These are phyloP conservation scores for Chalaropsis ovoidea DNA, from an alignment of 2,329 filamentous ascomycete species.

Conservation along the genomic window DNA sequence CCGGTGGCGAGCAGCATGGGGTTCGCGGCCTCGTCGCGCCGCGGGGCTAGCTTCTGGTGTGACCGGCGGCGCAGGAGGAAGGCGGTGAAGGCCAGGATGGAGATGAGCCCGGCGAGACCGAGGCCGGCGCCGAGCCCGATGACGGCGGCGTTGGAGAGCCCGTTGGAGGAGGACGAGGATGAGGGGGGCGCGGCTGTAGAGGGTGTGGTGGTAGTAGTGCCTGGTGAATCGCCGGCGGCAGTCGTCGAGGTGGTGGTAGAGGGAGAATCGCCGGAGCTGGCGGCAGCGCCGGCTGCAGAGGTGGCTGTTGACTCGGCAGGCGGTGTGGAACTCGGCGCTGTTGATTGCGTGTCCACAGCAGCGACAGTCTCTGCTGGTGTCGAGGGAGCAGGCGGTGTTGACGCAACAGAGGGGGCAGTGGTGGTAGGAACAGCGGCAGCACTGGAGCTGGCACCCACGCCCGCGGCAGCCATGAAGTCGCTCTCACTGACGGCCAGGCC, in stretches of 20 bases:
- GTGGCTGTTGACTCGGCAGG: conserved; percentile 7
- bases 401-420: conserved; percentile 16
- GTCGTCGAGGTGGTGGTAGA: conserved; percentile 20
- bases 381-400: conserved; percentile 26
- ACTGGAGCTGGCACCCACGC: conserved; percentile 22
- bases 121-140: conserved; percentile 37
- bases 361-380: background rate
- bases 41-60: conserved; percentile 18
- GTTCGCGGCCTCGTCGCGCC: conserved; percentile 5
- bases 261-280: background rate
- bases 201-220: background rate
- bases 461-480: conserved; percentile 34
- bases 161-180: conserved; percentile 19
- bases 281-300: background rate
- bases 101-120: conserved; percentile 30
- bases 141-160: conserved; percentile 34
- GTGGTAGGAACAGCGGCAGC: conserved; percentile 23
- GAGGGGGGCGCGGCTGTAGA: background rate
- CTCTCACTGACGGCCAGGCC: conserved; percentile 36
- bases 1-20: conserved; percentile 16
- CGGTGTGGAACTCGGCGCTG: conserved; percentile 18
- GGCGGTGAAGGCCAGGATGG: conserved; percentile 28
- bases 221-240: background rate
- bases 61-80: conserved; percentile 30
- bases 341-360: background rate